phyloP scores from a whole-genome alignment of 352 stramenopile species.

The Peronosclerospora sorghi region DNA sequence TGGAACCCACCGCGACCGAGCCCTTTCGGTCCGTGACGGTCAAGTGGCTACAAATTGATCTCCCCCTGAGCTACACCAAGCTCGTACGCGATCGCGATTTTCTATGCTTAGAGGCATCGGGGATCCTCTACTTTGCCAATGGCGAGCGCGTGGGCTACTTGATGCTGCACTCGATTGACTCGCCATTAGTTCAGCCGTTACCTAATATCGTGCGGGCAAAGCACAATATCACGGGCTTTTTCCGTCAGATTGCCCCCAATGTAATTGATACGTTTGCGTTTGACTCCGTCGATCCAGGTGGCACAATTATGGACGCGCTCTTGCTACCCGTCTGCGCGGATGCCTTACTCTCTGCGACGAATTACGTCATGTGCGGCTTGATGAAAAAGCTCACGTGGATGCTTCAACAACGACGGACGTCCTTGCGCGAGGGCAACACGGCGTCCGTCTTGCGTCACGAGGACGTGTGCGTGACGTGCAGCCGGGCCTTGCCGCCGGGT shows the following conservation, averaged over 20 bases:
- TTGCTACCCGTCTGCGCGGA: constrained; percentile 20
- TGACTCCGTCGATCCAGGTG: constrained; percentile 16
- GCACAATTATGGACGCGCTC: constrained; percentile 19
- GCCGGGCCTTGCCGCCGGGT: constrained; percentile 4
- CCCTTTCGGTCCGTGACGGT: constrained; percentile 12
- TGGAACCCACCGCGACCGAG: constrained; percentile 2
- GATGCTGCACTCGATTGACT: constrained; percentile 46
- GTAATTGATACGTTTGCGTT: constrained; percentile 30
- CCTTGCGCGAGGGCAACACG: constrained; percentile 1
- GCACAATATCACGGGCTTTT: constrained; percentile 29
- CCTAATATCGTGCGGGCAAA: constrained; percentile 22
- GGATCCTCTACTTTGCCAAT: constrained; percentile 11
- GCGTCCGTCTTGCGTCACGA: background rate
- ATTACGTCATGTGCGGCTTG: constrained; percentile 31
- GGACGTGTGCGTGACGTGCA: constrained; percentile 16
- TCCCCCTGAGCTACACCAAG: constrained; percentile 8
- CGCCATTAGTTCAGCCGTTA: constrained; percentile 23
- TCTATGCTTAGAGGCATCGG: constrained; percentile 10
- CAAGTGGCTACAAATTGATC: constrained; percentile 13
- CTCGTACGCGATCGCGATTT: constrained; percentile 13
- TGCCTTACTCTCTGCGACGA: constrained; percentile 19
- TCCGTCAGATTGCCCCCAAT: constrained; percentile 26
- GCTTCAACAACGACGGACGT: constrained; percentile 7
- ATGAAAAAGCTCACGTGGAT: constrained; percentile 52
- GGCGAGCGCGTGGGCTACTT: constrained; percentile 33